A percentile compares a stretch with the other conserved stretches of the same genome.
Conservation (phyloP, 352 stramenopile species). For the Globisporangium alternatum region DNA sequence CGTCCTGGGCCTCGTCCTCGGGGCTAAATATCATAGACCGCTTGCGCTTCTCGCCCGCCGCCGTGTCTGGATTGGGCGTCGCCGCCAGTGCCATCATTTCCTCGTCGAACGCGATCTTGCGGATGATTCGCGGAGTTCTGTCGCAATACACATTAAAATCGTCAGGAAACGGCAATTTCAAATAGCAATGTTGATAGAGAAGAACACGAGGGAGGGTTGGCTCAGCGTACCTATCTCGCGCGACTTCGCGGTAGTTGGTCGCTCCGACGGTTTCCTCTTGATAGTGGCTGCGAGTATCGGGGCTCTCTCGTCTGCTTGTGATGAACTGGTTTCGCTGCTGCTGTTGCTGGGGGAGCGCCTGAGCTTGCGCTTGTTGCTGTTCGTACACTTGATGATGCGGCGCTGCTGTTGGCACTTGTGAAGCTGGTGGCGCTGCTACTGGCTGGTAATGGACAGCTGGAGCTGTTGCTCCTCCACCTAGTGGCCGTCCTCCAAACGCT, state of each 20-base stretch:
- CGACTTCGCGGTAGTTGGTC: constrained; percentile 14
- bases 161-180: background rate
- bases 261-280: background rate
- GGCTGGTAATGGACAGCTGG: constrained; percentile 4
- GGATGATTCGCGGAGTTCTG: constrained; percentile 34
- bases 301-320: constrained; percentile 2
- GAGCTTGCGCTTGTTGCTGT: background rate
- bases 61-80: constrained; percentile 11
- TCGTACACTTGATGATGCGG: constrained; percentile 10
- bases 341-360: background rate
- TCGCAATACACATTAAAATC: background rate
- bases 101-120: constrained; percentile 41
- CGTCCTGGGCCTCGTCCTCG: constrained; percentile 25
- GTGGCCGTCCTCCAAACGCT: constrained; percentile 17
- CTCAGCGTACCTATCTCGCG: constrained; percentile 8
- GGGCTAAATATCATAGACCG: constrained; percentile 30
- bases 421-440: background rate
- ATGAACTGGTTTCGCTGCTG: constrained; percentile 10
- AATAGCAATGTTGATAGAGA: background rate
- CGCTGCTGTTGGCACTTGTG: background rate
- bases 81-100: constrained; percentile 38
- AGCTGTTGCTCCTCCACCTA: background rate
- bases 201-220: background rate
- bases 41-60: constrained; percentile 29
- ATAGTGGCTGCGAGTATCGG: background rate